Percentiles rank a stretch among this genome's conserved stretches.
Conservation (phyloP, 495 filamentous ascomycete species). For the Choiromyces venosus region DNA sequence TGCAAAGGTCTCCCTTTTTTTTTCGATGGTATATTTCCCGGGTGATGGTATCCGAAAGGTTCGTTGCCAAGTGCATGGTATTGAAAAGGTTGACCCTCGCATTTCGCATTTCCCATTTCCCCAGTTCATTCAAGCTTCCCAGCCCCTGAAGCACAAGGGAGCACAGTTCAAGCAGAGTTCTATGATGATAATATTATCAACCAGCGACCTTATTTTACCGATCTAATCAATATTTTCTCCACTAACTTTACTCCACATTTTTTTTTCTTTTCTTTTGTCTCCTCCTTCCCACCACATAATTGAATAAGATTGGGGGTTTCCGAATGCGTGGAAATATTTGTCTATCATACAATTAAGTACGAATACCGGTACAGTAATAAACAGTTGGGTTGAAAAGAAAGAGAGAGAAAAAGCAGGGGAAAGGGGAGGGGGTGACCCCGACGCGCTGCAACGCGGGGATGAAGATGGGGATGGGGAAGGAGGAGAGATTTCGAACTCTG, state of each 20-base stretch:
- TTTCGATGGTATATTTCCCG: too few relatives aligned
- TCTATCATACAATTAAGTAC: background rate
- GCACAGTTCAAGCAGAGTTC: background rate
- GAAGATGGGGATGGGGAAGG: background rate
- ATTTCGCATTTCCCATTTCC: background rate
- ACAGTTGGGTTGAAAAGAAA: background rate
- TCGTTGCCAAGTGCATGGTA: too few relatives aligned
- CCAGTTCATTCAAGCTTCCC: background rate
- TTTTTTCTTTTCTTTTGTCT: background rate
- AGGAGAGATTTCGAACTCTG: background rate
- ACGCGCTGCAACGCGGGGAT: background rate
- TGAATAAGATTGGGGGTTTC: background rate
- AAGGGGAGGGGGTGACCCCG: background rate
- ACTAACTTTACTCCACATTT: background rate
- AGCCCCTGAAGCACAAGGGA: background rate
- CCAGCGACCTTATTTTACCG: background rate
- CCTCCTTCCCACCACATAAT: background rate
- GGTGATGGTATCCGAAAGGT: too few relatives aligned
- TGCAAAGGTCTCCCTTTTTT: too few relatives aligned
- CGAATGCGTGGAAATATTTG: background rate
- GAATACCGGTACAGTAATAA: background rate
- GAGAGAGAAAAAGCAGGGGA: background rate
- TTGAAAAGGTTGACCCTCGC: too few relatives aligned
- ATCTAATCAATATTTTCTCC: background rate
- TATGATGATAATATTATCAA: background rate